Conservation (phyloP, 352 stramenopile genomes). For the Halophytophthora polymorphica region DNA sequence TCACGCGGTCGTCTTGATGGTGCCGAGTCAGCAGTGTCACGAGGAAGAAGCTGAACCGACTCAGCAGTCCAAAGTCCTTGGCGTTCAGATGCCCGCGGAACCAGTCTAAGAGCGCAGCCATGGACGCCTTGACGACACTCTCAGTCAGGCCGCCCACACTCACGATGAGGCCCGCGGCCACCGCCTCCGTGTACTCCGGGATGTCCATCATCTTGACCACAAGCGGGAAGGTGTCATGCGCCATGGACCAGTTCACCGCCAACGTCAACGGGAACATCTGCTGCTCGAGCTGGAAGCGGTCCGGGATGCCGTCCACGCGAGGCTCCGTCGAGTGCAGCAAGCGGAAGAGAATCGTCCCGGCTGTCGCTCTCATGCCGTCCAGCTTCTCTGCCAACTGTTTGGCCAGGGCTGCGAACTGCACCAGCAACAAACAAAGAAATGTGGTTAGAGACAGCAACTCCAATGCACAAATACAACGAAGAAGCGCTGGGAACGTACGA, state of each 20-base stretch:
- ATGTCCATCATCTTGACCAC: conserved; percentile 86
- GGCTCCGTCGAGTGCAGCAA: conserved; percentile 73
- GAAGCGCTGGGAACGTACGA: conserved; percentile 20
- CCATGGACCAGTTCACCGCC: conserved; percentile 76
- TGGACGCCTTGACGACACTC: conserved; percentile 88
- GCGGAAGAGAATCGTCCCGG: conserved; percentile 86
- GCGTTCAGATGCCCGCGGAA: conserved; percentile 41
- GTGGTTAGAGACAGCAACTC: background rate
- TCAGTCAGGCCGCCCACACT: conserved; percentile 95
- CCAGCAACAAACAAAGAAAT: conserved; percentile 15
- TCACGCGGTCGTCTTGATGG: conserved; percentile 72
- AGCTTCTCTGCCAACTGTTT: conserved; percentile 98
- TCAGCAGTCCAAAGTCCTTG: conserved; percentile 65
- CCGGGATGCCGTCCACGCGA: conserved; percentile 70
- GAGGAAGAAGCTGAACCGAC: conserved; percentile 63
- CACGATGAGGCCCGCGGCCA: conserved; percentile 90
- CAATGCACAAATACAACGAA: background rate
- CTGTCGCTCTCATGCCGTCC: conserved; percentile 88
- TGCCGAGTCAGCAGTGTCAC: conserved; percentile 63
- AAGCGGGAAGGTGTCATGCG: conserved; percentile 89
- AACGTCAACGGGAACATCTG: conserved; percentile 54
- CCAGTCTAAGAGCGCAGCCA: conserved; percentile 61
- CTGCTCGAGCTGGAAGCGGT: conserved; percentile 68
- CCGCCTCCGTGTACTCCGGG: conserved; percentile 79
- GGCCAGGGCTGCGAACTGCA: conserved; percentile 77